Evolutionary conservation across 2,329 filamentous ascomycete species (phyloP).

Genomic region (Spiromastix sp.): DNA sequence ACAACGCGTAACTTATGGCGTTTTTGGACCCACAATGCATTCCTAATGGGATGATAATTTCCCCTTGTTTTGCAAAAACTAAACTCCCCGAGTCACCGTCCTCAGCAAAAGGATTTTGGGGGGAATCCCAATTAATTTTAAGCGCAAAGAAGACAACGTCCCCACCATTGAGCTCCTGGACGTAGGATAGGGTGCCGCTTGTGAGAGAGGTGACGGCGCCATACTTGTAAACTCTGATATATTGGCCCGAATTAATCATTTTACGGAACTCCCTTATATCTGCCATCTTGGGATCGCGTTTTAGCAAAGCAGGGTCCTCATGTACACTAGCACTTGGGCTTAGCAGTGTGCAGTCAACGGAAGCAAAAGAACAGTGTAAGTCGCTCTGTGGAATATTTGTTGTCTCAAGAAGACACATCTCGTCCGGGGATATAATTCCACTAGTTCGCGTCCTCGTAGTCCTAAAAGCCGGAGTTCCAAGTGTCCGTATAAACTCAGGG

Average conservation of each 20-base stretch:
- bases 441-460: too few relatives aligned
- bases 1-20: too few relatives aligned
- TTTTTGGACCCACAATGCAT: neutral
- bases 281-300: neutral
- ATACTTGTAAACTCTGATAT: neutral
- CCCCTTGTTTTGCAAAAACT: neutral
- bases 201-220: neutral
- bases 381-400: neutral
- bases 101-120: neutral
- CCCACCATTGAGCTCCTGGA: neutral
- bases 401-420: neutral
- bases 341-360: neutral
- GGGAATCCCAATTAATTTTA: neutral
- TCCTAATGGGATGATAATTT: neutral
- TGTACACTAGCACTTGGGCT: neutral
- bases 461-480: too few relatives aligned
- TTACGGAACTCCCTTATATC: neutral
- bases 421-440: neutral
- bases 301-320: neutral
- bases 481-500: too few relatives aligned
- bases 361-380: slow-evolving; percentile 4
- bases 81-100: slow-evolving; percentile 1
- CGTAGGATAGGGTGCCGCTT: neutral
- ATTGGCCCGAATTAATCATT: neutral
- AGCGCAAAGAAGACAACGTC: neutral